Percentiles rank a stretch among this genome's conserved stretches.
Evolutionary conservation across 345 rosid species (phyloP).

Genomic region (Eutrema yunnanense): DNA sequence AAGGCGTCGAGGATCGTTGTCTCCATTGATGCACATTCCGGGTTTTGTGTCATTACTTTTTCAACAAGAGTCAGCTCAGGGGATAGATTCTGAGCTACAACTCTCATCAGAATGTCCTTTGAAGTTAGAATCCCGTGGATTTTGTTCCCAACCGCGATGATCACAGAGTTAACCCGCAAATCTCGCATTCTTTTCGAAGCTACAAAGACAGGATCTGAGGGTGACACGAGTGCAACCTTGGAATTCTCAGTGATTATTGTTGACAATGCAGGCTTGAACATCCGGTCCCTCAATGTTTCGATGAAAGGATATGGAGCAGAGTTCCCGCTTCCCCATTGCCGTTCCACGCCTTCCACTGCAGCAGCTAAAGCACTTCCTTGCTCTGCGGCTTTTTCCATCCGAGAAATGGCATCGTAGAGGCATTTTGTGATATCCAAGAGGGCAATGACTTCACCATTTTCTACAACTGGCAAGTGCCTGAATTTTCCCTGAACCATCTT

Average conservation of each 20-base stretch:
- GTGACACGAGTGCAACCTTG: constrained; percentile 66
- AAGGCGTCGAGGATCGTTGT: constrained; percentile 86
- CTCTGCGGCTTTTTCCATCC: constrained; percentile 95
- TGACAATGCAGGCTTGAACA: constrained; percentile 91
- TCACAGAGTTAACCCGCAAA: constrained; percentile 65
- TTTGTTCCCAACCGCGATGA: constrained; percentile 60
- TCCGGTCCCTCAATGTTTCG: constrained; percentile 85
- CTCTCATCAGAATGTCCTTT: constrained; percentile 92
- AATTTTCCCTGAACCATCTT: constrained; percentile 97
- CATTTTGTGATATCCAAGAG: constrained; percentile 87
- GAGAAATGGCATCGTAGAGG: constrained; percentile 88
- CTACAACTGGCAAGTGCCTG: constrained; percentile 94
- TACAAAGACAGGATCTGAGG: constrained; percentile 78
- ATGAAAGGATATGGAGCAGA: constrained; percentile 68
- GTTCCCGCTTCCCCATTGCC: constrained; percentile 65
- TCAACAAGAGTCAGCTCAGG: constrained; percentile 88
- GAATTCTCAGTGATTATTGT: constrained; percentile 68
- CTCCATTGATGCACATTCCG: constrained; percentile 76
- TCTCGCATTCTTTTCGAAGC: constrained; percentile 88
- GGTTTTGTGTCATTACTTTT: constrained; percentile 93
- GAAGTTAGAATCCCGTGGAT: constrained; percentile 88
- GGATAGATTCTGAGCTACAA: constrained; percentile 89
- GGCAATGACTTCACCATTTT: constrained; percentile 97
- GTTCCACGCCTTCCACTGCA: constrained; percentile 93
- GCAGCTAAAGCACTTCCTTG: constrained; percentile 93